A percentile compares a stretch with the other conserved stretches of the same genome.
These are phyloP conservation scores for Sclerotinia trifoliorum DNA, from an alignment of 2,329 filamentous ascomycete species.

Conservation along the genomic window DNA sequence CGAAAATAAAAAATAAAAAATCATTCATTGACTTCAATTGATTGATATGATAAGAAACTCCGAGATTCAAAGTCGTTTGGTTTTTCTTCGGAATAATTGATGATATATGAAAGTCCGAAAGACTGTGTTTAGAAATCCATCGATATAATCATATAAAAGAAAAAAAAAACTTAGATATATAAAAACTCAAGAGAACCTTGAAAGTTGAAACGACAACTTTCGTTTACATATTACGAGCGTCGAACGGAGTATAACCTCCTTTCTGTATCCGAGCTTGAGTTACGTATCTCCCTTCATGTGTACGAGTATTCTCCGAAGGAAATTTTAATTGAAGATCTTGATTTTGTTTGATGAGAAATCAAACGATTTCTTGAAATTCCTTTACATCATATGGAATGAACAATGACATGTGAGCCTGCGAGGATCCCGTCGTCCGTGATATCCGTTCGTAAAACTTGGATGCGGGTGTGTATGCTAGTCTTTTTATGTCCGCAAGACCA, in stretches of 20 bases:
- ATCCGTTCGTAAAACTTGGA: background rate
- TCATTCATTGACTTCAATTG: too few species aligned
- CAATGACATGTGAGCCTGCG: background rate
- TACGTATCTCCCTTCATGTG: background rate
- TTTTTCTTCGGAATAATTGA: too few species aligned
- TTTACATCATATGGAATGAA: background rate
- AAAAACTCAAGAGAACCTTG: background rate
- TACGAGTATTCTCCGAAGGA: background rate
- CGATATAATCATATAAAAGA: background rate
- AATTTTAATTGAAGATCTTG: background rate
- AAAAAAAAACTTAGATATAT: background rate
- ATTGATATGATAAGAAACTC: too few species aligned
- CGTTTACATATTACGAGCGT: background rate
- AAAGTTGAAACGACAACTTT: too few species aligned
- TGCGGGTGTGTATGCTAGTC: background rate
- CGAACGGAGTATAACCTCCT: background rate
- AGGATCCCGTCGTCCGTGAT: background rate
- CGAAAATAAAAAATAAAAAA: too few species aligned
- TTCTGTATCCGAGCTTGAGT: background rate
- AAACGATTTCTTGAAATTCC: too few species aligned
- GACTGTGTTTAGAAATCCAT: background rate
- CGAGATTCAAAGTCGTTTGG: too few species aligned
- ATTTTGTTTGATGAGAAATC: background rate
- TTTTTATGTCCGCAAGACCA: background rate
- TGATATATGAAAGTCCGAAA: background rate